These are phyloP conservation scores for Orbilia brochopaga DNA, from an alignment of 2,329 filamentous ascomycete genomes.

Conservation along the genomic window DNA sequence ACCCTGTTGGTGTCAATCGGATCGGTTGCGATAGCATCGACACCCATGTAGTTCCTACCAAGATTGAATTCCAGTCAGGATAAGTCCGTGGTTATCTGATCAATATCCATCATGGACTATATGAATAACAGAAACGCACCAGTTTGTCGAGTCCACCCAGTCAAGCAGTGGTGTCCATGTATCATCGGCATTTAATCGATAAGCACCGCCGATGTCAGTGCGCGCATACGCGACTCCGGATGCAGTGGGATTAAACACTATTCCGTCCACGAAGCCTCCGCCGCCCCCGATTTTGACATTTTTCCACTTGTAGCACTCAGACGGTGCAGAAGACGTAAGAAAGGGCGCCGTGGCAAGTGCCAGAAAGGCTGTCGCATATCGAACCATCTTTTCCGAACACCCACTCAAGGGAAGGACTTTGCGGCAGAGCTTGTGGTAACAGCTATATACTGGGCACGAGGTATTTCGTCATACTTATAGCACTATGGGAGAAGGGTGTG, in stretches of 20 bases:
- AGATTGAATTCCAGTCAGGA: not conserved
- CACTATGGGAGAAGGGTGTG: no score
- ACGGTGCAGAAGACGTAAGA: conserved; percentile 32
- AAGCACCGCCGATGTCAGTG: conserved; percentile 68
- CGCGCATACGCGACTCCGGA: conserved; percentile 65
- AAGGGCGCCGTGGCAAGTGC: conserved; percentile 37
- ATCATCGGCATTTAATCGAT: conserved; percentile 65
- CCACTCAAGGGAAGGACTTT: no score
- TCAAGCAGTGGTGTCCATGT: conserved; percentile 65
- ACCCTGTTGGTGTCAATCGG: conserved; percentile 63
- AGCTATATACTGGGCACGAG: not conserved
- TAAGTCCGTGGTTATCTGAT: not conserved
- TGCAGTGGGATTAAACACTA: conserved; percentile 63
- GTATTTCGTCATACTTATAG: not conserved
- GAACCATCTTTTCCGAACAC: conserved; percentile 25
- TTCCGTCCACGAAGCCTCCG: conserved; percentile 65
- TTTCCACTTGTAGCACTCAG: conserved; percentile 59
- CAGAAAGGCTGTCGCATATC: conserved; percentile 34
- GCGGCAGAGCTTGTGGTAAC: not conserved
- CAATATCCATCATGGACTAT: not conserved
- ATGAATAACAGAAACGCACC: conserved; percentile 56
- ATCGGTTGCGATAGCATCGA: conserved; percentile 66
- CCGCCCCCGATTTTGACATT: conserved; percentile 65
- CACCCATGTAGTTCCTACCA: conserved; percentile 64
- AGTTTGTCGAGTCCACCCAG: conserved; percentile 60